phyloP scores from a whole-genome alignment of 768 basidiomycete genomes.

The Psilocybe azurescens region DNA sequence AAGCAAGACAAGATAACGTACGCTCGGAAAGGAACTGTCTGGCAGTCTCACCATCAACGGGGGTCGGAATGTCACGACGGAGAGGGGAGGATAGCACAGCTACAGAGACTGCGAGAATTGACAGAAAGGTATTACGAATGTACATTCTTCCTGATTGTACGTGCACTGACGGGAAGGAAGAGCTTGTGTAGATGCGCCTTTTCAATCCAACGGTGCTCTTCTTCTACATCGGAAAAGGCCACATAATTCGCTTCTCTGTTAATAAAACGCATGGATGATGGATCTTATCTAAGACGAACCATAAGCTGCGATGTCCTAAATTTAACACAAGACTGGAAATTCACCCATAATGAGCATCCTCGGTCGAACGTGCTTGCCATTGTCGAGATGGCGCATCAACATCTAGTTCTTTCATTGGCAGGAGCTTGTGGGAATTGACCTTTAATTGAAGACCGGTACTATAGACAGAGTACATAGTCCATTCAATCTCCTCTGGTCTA shows the following conservation, averaged over 20 bases:
- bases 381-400: background rate
- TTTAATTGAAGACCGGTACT: too few relatives aligned
- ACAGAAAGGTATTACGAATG: background rate
- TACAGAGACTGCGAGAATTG: conserved; percentile 1
- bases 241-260: background rate
- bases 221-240: background rate
- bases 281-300: conserved; percentile 2
- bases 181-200: too few relatives aligned
- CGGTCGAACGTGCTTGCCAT: background rate
- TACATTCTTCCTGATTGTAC: conserved; percentile 8
- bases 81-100: conserved; percentile 5
- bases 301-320: background rate
- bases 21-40: conserved; percentile 23
- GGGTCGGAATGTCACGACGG: conserved; percentile 26
- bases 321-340: background rate
- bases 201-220: background rate
- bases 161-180: background rate
- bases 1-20: conserved; percentile 4
- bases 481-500: too few relatives aligned
- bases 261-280: background rate
- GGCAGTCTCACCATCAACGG: conserved; percentile 26
- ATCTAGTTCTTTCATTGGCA: too few relatives aligned
- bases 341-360: background rate
- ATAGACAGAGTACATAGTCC: too few relatives aligned
- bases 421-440: too few relatives aligned